Evolutionary conservation across 2,329 filamentous ascomycete species (phyloP).

Genomic region (Epicoccum sorghinum): DNA sequence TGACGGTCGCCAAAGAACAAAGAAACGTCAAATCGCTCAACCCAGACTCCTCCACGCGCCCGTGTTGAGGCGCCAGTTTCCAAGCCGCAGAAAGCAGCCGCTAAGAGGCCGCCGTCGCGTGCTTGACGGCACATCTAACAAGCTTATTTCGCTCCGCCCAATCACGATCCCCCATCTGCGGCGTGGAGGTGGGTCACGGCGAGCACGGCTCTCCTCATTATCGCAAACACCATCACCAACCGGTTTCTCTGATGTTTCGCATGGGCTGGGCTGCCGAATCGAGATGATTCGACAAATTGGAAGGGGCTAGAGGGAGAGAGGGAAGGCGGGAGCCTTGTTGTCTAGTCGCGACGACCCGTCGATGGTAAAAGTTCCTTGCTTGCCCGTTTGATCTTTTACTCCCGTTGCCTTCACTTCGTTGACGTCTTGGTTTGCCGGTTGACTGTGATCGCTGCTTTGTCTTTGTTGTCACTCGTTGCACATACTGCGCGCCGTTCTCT

Average conservation of each 20-base stretch:
- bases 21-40: background rate
- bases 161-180: background rate
- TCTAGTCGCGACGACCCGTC: background rate
- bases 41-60: background rate
- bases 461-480: background rate
- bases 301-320: slow-evolving; percentile 5
- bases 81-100: slow-evolving; percentile 9
- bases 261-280: slow-evolving; percentile 2
- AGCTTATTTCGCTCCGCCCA: slow-evolving; percentile 12
- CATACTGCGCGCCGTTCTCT: background rate
- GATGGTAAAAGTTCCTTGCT: slow-evolving; percentile 4
- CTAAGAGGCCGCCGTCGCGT: slow-evolving; percentile 3
- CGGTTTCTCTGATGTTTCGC: slow-evolving; percentile 9
- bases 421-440: background rate
- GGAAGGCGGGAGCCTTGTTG: background rate
- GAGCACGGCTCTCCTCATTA: slow-evolving; percentile 13
- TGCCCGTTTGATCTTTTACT: background rate
- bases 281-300: background rate
- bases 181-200: background rate
- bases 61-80: slow-evolving; percentile 12
- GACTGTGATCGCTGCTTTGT: background rate
- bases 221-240: slow-evolving; percentile 16
- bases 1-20: background rate
- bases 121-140: slow-evolving; percentile 15
- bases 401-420: background rate